Percentiles rank a stretch among this genome's conserved stretches.
These are phyloP conservation scores for Boletus rubescentipes DNA, from an alignment of 768 basidiomycete species.

Conservation along the genomic window DNA sequence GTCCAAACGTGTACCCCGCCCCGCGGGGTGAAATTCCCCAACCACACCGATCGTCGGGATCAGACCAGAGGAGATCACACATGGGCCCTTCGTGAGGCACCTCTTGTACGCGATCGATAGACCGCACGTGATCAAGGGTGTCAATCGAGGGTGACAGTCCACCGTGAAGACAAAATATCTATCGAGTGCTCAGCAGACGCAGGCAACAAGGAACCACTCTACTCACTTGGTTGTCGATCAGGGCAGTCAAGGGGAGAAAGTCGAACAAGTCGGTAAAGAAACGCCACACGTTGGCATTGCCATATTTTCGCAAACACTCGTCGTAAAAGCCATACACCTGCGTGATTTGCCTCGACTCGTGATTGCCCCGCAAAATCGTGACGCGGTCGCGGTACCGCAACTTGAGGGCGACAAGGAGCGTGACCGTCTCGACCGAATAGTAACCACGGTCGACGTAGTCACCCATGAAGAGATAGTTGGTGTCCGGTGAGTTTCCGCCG, in stretches of 20 bases:
- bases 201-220: neutral
- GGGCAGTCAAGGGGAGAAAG: constrained; percentile 93
- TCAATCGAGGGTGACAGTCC: constrained; percentile 98
- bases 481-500: constrained; percentile 97
- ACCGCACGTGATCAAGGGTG: constrained; percentile 98
- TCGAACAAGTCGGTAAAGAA: constrained; percentile 99
- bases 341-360: constrained; percentile 99
- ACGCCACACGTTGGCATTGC: constrained; percentile 99
- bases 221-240: constrained; percentile 98
- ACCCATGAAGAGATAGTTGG: constrained; percentile 99
- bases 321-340: constrained; percentile 99
- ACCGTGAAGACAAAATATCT: constrained; percentile 99
- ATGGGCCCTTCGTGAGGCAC: constrained; percentile 99
- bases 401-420: constrained; percentile 94
- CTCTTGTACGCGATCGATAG: constrained; percentile 98
- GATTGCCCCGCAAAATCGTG: constrained; percentile 96
- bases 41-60: constrained; percentile 98
- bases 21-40: constrained; percentile 99
- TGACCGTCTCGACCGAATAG: constrained; percentile 99
- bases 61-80: constrained; percentile 99
- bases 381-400: constrained; percentile 97
- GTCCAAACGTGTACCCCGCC: constrained; percentile 98
- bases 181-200: constrained; percentile 13
- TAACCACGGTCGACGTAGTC: constrained; percentile 99
- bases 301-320: constrained; percentile 99